Evolutionary conservation across 2,329 filamentous ascomycete genomes (phyloP).

Genomic region (Macroventuria anomochaeta): DNA sequence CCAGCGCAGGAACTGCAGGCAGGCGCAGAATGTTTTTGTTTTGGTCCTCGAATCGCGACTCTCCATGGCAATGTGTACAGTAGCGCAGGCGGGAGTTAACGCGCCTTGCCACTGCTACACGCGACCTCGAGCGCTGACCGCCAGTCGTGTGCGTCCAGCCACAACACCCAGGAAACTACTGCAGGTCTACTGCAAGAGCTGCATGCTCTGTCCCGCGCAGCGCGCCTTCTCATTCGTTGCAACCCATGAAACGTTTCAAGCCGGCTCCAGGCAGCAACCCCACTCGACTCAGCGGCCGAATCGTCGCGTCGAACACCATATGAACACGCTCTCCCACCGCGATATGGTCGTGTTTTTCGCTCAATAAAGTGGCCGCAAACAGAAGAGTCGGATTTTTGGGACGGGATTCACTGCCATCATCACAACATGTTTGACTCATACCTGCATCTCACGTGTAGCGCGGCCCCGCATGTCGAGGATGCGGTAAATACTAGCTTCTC

Average conservation of each 20-base stretch:
- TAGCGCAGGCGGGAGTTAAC: conserved; percentile 20
- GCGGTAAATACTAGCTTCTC: conserved; percentile 42
- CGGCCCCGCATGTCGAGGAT: conserved; percentile 27
- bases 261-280: conserved; percentile 29
- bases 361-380: conserved; percentile 42
- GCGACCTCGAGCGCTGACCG: conserved; percentile 31
- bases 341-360: conserved; percentile 51
- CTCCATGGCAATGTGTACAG: conserved; percentile 24
- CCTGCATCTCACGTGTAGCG: conserved; percentile 48
- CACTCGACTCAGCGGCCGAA: conserved; percentile 38
- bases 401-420: conserved; percentile 21
- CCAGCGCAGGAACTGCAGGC: conserved; percentile 24
- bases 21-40: conserved; percentile 34
- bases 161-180: conserved; percentile 27
- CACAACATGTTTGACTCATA: conserved; percentile 50
- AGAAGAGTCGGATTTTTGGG: conserved; percentile 27
- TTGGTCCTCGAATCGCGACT: conserved; percentile 39
- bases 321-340: conserved; percentile 48
- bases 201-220: conserved; percentile 25
- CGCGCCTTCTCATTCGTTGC: conserved; percentile 30
- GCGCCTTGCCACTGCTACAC: conserved; percentile 23
- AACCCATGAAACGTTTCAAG: conserved; percentile 42
- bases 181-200: conserved; percentile 43
- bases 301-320: conserved; percentile 50
- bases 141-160: conserved; percentile 40